A percentile compares a stretch with the other conserved stretches of the same genome.
Conservation (phyloP, 2,329 filamentous ascomycete genomes). For the Xylaria digitata region DNA sequence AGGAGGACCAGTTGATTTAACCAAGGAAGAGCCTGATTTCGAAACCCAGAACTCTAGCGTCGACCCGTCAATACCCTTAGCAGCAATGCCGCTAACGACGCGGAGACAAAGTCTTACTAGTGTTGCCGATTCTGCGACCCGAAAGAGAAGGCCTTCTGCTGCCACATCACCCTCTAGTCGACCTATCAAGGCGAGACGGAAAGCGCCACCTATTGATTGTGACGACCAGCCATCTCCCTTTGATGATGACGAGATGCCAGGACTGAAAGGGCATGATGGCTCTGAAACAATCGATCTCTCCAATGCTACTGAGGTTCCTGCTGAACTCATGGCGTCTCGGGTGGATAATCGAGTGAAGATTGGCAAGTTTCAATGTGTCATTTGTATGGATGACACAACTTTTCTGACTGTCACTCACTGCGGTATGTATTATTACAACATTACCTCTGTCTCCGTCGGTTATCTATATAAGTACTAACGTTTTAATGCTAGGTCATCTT, state of each 20-base stretch:
- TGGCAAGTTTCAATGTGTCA: conserved; percentile 70
- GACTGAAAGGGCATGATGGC: conserved; percentile 35
- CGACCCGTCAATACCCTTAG: conserved; percentile 38
- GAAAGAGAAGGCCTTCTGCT: conserved; percentile 43
- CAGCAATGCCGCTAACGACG: conserved; percentile 41
- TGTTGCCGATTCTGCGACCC: conserved; percentile 28
- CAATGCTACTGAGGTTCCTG: conserved; percentile 58
- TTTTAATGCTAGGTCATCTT: conserved; percentile 63
- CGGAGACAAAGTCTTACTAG: conserved; percentile 35
- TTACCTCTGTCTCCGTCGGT: conserved; percentile 3
- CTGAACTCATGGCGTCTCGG: conserved; percentile 58
- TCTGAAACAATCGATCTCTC: conserved; percentile 56
- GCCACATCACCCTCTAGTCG: conserved; percentile 39
- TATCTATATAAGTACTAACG: conserved; percentile 16
- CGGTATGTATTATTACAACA: conserved; percentile 60
- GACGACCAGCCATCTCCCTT: conserved; percentile 42
- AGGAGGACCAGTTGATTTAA: conserved; percentile 42
- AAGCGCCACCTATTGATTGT: conserved; percentile 47
- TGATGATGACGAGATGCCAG: conserved; percentile 41
- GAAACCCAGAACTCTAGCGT: conserved; percentile 38
- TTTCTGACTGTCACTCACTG: conserved; percentile 73
- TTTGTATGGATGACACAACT: conserved; percentile 73
- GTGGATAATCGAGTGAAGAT: conserved; percentile 65
- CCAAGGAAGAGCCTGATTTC: conserved; percentile 45
- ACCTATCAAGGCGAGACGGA: conserved; percentile 42